Base-by-base conservation (phyloP, 2,329 filamentous ascomycete genomes). In the Fusarium miscanthi region DNA sequence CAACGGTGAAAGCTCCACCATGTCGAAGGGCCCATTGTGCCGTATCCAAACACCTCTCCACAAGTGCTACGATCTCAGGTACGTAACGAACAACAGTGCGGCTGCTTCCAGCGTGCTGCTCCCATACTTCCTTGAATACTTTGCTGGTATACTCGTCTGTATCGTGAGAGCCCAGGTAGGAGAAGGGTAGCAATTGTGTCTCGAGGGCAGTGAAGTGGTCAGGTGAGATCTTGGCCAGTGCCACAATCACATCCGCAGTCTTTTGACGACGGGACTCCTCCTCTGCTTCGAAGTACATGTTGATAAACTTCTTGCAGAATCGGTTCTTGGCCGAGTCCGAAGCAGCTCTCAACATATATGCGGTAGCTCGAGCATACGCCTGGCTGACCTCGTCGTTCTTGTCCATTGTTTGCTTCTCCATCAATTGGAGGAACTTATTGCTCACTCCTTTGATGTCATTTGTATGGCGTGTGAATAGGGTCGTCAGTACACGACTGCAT, bases 371-470 rank as follows among this genome's bases (percentile, higher is more conserved):
- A 25, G 95, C 95, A 80, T 98, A 99, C 5, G 93, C 93, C 69
- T 93, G 92, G 78, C 93, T 95, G 63, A 98, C 95, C 23, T 97
- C 96, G 75, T 98, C 94, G 78, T 99, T 99, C 71, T 93, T 92
- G 80, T 99, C 96, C 54, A 97, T 87, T 2, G 95, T 89, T 64
- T 95, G 90, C 80, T 94, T 95, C 76, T 94, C 90, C 71, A 97
- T 87, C 14, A 94, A 80, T 72, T 91, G 92, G 56, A 98, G 85
- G 76, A 98, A 94, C 13, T 87, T 86, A 70, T 93, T 89, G 17
- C 93, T 91, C 76, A 95, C 91, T 0, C 93, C 91, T 41, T 88
- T 88, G 80, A 98, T 93, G 35, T 95, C 85, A 41, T 91, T 87
- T 40, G 89, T 90, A 72, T 95, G 93, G 17, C 94, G 90, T 56